A percentile compares a stretch with the other conserved stretches of the same genome.
phyloP scores from a whole-genome alignment of 129 eudicot genomes.

The Arctium minus region DNA sequence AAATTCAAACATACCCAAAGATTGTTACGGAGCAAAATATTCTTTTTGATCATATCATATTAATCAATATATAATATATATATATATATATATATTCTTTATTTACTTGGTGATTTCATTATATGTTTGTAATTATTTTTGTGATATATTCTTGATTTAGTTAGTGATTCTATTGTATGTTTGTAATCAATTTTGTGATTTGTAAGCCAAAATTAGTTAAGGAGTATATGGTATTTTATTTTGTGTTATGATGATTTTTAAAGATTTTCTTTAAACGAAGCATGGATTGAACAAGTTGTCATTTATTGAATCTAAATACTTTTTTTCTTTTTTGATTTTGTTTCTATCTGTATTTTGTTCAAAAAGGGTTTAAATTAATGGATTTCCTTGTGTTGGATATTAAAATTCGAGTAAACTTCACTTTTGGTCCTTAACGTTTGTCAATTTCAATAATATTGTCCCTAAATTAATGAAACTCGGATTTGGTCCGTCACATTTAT shows the following conservation, averaged over 20 bases:
- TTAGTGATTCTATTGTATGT: no score
- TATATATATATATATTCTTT: no score
- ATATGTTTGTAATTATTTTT: not conserved
- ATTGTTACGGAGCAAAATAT: not conserved
- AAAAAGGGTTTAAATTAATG: not conserved
- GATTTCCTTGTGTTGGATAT: not conserved
- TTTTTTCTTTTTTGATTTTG: not conserved
- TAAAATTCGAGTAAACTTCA: not conserved
- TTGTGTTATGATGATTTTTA: not conserved
- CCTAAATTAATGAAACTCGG: no score
- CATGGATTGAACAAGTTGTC: not conserved
- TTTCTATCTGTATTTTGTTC: not conserved
- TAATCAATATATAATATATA: no score
- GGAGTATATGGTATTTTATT: not conserved
- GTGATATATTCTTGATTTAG: no score
- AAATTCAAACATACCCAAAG: not conserved
- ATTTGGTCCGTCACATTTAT: no score
- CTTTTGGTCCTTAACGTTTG: no score
- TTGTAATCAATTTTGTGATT: not conserved
- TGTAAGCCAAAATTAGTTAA: not conserved
- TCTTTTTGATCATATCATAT: not conserved
- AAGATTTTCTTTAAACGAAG: not conserved
- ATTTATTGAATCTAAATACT: not conserved
- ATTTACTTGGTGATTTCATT: not conserved
- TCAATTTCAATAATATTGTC: no score